Conservation (phyloP, 345 rosid genomes). For the Eutrema yunnanense region DNA sequence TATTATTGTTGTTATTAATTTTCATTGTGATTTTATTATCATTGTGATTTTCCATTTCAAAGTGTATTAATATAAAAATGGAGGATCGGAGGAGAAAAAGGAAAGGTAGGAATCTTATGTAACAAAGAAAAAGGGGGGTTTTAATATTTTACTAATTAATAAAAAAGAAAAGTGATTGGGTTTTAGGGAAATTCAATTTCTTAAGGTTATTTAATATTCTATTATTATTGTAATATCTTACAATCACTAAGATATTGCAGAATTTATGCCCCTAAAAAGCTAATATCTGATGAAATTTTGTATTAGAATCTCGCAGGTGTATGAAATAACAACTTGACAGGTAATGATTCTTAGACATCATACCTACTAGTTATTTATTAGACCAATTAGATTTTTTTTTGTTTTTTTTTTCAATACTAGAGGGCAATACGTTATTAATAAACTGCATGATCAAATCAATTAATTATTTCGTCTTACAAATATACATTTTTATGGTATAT, state of each 20-base stretch:
- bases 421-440: neutral
- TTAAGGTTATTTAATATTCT: slow-evolving; percentile 33
- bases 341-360: slow-evolving; percentile 17
- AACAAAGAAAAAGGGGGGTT: slow-evolving; percentile 10
- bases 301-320: slow-evolving; percentile 8
- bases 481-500: neutral
- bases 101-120: slow-evolving; percentile 24
- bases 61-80: slow-evolving; percentile 37
- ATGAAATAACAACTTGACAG: slow-evolving; percentile 17
- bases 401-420: neutral
- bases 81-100: slow-evolving; percentile 17
- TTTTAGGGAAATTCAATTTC: slow-evolving; percentile 24
- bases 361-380: slow-evolving; percentile 8
- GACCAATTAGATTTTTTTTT: neutral
- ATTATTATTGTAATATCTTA: slow-evolving; percentile 2
- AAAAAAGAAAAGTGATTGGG: slow-evolving; percentile 26
- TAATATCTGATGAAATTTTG: slow-evolving; percentile 17
- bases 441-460: neutral
- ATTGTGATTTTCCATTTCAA: slow-evolving; percentile 26
- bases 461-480: no score
- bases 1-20: slow-evolving; percentile 28
- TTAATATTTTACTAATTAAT: slow-evolving; percentile 32
- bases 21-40: slow-evolving; percentile 23
- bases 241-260: slow-evolving; percentile 17
- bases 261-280: slow-evolving; percentile 24